Conservation (phyloP, 345 rosid species). For the Eucalyptus virginea region DNA sequence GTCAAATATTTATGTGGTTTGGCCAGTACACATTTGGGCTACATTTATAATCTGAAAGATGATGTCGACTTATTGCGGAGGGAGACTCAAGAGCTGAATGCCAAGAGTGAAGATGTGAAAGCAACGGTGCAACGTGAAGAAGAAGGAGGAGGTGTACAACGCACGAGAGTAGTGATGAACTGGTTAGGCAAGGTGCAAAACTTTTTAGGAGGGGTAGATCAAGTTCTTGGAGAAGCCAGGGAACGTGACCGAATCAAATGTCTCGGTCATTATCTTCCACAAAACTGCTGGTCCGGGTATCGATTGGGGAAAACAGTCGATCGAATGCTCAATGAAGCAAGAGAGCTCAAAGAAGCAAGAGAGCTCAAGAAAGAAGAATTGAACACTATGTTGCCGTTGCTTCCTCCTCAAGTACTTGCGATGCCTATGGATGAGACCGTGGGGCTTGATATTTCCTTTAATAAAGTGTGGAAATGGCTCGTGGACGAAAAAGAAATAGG, state of each 20-base stretch:
- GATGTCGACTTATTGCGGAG: not conserved
- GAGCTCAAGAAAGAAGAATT: not conserved
- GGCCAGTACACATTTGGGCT: not conserved
- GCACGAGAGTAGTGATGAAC: not conserved
- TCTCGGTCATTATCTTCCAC: not conserved
- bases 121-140: not conserved
- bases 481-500: not conserved
- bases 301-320: not conserved
- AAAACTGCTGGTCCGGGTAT: not conserved
- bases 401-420: no score
- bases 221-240: not conserved
- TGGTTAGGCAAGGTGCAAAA: not conserved
- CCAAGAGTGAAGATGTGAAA: not conserved
- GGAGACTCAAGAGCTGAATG: not conserved
- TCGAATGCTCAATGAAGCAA: not conserved
- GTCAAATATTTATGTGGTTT: not conserved
- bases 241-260: not conserved
- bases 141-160: not conserved
- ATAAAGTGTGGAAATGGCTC: not conserved
- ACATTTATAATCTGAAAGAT: no score
- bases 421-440: not conserved
- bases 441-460: not conserved
- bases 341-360: no score
- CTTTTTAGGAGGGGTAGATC: rapidly evolving
- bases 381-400: not conserved